phyloP scores from a whole-genome alignment of 2,329 filamentous ascomycete species.

The Fusarium cyanostomum region DNA sequence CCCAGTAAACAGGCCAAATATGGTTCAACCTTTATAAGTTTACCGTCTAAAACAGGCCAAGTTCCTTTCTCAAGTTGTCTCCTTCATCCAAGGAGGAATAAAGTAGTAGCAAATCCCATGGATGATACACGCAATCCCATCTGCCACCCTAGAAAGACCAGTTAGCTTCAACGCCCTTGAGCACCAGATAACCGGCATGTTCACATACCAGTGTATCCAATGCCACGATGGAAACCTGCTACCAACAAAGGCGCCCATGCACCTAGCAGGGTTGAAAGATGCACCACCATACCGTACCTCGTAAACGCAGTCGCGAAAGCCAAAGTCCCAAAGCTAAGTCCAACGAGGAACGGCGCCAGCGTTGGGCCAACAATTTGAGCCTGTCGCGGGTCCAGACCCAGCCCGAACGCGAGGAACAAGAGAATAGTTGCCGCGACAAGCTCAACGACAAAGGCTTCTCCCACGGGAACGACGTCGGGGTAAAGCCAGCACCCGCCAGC shows the following conservation, averaged over 20 bases:
- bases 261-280: slow-evolving; percentile 34
- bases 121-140: slow-evolving; percentile 13
- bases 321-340: slow-evolving; percentile 50
- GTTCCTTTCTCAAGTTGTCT: too few species aligned
- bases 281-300: slow-evolving; percentile 40
- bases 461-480: slow-evolving; percentile 32
- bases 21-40: too few species aligned
- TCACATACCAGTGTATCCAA: slow-evolving; percentile 42
- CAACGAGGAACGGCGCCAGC: slow-evolving; percentile 59
- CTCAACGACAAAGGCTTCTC: slow-evolving; percentile 57
- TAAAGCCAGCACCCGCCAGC: slow-evolving; percentile 46
- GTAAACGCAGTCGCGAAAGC: slow-evolving; percentile 48
- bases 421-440: slow-evolving; percentile 57
- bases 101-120: slow-evolving; percentile 31
- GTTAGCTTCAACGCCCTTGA: neutral
- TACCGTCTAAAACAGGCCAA: too few species aligned
- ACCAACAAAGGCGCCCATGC: slow-evolving; percentile 35
- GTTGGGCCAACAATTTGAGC: slow-evolving; percentile 59
- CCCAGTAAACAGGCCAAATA: too few species aligned
- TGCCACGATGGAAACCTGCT: slow-evolving; percentile 36
- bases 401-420: slow-evolving; percentile 62
- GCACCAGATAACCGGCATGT: fast-evolving
- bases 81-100: slow-evolving; percentile 31
- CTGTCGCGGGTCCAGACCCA: slow-evolving; percentile 63
- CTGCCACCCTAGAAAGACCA: slow-evolving; percentile 15